Base-by-base conservation (phyloP, 1,284 basidiomycete species). In the Anthracocystis panici-leucophaei region DNA sequence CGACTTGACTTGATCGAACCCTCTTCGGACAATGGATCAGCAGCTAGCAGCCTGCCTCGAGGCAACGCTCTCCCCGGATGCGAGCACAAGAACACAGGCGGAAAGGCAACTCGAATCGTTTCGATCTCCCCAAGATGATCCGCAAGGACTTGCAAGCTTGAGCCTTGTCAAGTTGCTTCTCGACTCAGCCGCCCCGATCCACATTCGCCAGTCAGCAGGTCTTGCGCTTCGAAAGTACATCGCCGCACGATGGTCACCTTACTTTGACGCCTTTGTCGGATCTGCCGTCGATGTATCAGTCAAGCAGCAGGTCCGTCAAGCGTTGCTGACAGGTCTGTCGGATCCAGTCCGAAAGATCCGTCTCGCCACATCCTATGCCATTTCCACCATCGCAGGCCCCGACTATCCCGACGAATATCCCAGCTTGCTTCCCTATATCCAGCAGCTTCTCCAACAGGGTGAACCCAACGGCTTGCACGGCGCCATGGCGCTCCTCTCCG, bases 401-500 rank as follows among this genome's bases (percentile, higher is more conserved):
- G 83, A 84, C 66, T 84, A 81, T 56, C 83, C 83, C 18, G 82
- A 84, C 38, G 71, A 83, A 33, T 81, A 79, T 49, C 80, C 81
- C 1, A 75, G 81, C 46, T 68, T 84, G 11, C 69, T 84, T 2
- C 77, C 80, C 4, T 57, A 58, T 41, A 51, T 84, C 38, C 69
- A 76, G 16, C 55, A 62, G 38, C 61, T 78, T 11, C 70, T 84
- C 11, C 51, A 75, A 33, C 72, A 67, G 12, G 62, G 56, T n/a
- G 57, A 69, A 16, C 38, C 57, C 9, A 63, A 73, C 38, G 61
- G 65, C 27, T 53, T 80, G 31, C 79, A 83, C 42, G 82, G 83
- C 27, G 80, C 82, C 23, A 68, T 84, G 64, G 67, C 70, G 20
- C 79, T 84, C 49, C 63, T 84, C 25, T 67, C 73, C 33, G 83